Evolutionary conservation across 2,329 filamentous ascomycete genomes (phyloP).

Genomic region (Coleophoma crateriformis): DNA sequence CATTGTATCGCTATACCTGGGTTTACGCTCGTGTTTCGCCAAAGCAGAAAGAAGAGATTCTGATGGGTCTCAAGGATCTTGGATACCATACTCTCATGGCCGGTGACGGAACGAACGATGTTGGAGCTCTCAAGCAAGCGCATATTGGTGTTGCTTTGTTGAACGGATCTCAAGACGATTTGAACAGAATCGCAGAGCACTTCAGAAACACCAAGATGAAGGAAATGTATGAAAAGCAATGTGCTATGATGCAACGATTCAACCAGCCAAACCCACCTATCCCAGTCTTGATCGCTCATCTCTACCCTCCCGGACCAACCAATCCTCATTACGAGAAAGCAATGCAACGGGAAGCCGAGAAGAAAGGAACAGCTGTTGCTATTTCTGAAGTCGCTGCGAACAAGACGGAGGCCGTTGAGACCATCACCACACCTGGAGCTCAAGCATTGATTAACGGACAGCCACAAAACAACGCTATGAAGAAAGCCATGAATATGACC

Average conservation of each 20-base stretch:
- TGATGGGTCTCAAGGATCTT: constrained; percentile 92
- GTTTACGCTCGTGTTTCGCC: constrained; percentile 97
- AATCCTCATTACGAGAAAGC: constrained; percentile 96
- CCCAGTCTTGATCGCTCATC: constrained; percentile 84
- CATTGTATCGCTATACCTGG: constrained; percentile 85
- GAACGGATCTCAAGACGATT: constrained; percentile 88
- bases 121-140: constrained; percentile 94
- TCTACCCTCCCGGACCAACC: constrained; percentile 83
- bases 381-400: constrained; percentile 45
- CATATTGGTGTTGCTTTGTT: constrained; percentile 94
- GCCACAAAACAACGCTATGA: constrained; percentile 53
- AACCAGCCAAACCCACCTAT: constrained; percentile 91
- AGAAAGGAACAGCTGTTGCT: constrained; percentile 61
- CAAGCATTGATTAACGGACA: constrained; percentile 50
- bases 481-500: constrained; percentile 72
- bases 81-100: constrained; percentile 99
- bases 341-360: constrained; percentile 77
- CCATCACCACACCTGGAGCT: constrained; percentile 61
- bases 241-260: constrained; percentile 86
- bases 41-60: constrained; percentile 97
- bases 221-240: constrained; percentile 96
- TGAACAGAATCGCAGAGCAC: constrained; percentile 88
- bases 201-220: constrained; percentile 96
- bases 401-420: constrained; percentile 51
- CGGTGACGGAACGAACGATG: constrained; percentile 96